Evolutionary conservation across 2,329 filamentous ascomycete genomes (phyloP).

Genomic region (Rhexocercosporidium sp.): DNA sequence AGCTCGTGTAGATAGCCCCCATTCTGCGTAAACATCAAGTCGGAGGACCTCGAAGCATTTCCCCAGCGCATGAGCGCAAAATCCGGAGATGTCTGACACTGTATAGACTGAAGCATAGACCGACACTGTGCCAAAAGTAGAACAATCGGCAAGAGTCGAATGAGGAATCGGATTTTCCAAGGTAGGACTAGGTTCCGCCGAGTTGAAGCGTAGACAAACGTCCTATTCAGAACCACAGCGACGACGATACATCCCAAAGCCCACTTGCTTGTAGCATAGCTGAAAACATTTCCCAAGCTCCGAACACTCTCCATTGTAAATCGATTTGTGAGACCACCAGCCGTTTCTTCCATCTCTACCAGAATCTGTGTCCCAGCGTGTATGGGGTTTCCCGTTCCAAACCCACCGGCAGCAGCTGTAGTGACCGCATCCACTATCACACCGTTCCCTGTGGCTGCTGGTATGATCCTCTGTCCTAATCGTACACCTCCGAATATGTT

Average conservation of each 20-base stretch:
- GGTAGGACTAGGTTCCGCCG: slow-evolving; percentile 77
- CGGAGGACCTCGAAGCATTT: slow-evolving; percentile 65
- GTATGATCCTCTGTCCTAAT: slow-evolving; percentile 62
- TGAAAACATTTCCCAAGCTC: slow-evolving; percentile 84
- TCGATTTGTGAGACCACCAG: slow-evolving; percentile 48
- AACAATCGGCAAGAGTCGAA: slow-evolving; percentile 74
- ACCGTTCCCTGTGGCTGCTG: slow-evolving; percentile 58
- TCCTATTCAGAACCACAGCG: slow-evolving; percentile 87
- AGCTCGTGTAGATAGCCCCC: slow-evolving; percentile 74
- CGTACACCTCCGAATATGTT: slow-evolving; percentile 50
- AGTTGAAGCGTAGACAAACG: slow-evolving; percentile 91
- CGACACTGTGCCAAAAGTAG: slow-evolving; percentile 73
- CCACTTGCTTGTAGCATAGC: slow-evolving; percentile 91
- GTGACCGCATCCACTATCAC: slow-evolving; percentile 47
- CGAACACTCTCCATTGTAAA: slow-evolving; percentile 65
- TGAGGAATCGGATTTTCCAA: slow-evolving; percentile 71
- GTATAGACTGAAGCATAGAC: slow-evolving; percentile 79
- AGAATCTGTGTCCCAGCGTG: slow-evolving; percentile 37
- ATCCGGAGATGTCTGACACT: slow-evolving; percentile 84
- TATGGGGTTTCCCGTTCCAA: slow-evolving; percentile 37
- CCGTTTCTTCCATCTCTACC: slow-evolving; percentile 49
- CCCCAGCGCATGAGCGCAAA: slow-evolving; percentile 75
- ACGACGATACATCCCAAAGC: slow-evolving; percentile 85
- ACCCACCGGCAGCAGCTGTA: slow-evolving; percentile 50
- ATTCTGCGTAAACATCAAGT: slow-evolving; percentile 72